Base-by-base conservation (phyloP, 805 yeast genomes). In the Monosporozyma siamensis region DNA sequence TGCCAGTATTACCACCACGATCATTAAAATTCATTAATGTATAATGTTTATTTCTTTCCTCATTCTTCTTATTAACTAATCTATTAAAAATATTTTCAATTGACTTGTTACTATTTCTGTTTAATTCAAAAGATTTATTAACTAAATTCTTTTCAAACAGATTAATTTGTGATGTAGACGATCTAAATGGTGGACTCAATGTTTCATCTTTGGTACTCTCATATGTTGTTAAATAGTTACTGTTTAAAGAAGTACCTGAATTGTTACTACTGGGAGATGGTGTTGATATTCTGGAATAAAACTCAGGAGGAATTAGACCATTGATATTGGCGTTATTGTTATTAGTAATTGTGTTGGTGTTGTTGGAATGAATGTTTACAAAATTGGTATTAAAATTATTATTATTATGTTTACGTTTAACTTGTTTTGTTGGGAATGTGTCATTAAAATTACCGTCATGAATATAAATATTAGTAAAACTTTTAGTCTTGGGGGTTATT, bases 261-360 rank as follows among this genome's bases (percentile, higher is more conserved):
- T 59, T 59, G 39, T 57, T 57, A 15, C 51, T 54, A 39, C 61
- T 58, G 14, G 63, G 47, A 7, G 63, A 51, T 8, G 65, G 64
- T 2, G 64, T 52, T 2, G 65, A 58, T 21, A 61, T 49, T 35
- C 61, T 51, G 3, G 64, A 60, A 39, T 58, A 59, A 43, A 61
- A 60, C 39, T 60, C 66, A 0, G 66, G 66, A 4, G 66, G 66
- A n/a, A 61, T 61, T 40, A 59, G 44, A 1, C 63, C 56, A n/a
- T 41, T 41, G 15, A 26, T 27, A 10, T 26, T 26, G 34, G 18
- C 30, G 27, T 34, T 24, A 18, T 40, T 34, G 12, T 25, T 24
- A 17, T 22, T 22, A 18, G 30, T 24, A 29, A 23, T 39, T 21
- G 42, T 26, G 26, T 35, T 27, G 8, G 21, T 23, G 15, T 29